phyloP scores from a whole-genome alignment of 306 rosid species.

The Ammopiptanthus mongolicus region DNA sequence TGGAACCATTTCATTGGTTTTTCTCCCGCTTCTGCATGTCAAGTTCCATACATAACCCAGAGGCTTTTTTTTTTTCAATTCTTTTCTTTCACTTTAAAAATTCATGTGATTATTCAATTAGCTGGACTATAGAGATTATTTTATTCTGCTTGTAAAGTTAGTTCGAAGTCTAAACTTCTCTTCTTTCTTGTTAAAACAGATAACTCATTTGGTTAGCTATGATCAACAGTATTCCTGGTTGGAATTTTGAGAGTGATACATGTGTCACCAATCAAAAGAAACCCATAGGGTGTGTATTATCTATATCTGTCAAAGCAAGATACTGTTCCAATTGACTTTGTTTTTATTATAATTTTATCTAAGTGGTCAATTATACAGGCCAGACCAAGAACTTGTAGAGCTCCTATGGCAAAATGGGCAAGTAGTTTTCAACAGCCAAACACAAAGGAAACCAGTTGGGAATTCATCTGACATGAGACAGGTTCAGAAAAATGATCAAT shows the following conservation, averaged over 20 bases:
- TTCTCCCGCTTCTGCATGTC: background rate
- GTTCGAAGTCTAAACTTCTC: slow-evolving; percentile 13
- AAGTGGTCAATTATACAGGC: slow-evolving; percentile 47
- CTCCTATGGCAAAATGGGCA: slow-evolving; percentile 85
- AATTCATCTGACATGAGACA: slow-evolving; percentile 40
- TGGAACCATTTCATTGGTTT: background rate
- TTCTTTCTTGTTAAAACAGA: slow-evolving; percentile 33
- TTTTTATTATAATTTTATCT: background rate
- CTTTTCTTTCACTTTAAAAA: background rate
- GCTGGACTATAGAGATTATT: slow-evolving; percentile 11
- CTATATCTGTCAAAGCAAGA: slow-evolving; percentile 13
- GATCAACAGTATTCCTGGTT: slow-evolving; percentile 52
- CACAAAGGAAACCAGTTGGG: slow-evolving; percentile 32
- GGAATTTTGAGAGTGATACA: slow-evolving; percentile 58
- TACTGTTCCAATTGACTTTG: slow-evolving; percentile 1
- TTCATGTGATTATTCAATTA: background rate
- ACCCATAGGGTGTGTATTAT: slow-evolving; percentile 50
- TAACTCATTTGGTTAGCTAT: slow-evolving; percentile 42
- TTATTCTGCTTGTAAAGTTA: slow-evolving; percentile 4
- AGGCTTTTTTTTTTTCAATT: background rate
- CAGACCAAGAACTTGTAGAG: slow-evolving; percentile 66
- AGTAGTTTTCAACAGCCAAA: slow-evolving; percentile 69
- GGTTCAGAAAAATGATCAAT: slow-evolving; percentile 47
- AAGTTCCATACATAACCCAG: slow-evolving; percentile 1
- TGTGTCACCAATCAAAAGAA: slow-evolving; percentile 50